Evolutionary conservation across 768 basidiomycete species (phyloP).

Genomic region (Dictyophora rubrovolvata): DNA sequence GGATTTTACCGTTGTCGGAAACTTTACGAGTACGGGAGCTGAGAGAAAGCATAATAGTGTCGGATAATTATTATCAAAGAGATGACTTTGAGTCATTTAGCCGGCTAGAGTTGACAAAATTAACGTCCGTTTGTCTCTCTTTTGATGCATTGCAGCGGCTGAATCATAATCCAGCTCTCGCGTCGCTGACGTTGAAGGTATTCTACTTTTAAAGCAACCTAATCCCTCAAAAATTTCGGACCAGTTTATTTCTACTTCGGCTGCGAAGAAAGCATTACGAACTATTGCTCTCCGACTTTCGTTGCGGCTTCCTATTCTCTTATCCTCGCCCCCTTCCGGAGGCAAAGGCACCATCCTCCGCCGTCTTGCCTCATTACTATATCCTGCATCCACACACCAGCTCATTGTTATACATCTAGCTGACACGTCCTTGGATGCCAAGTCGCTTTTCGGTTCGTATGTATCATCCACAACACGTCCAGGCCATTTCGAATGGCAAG

Average conservation of each 20-base stretch:
- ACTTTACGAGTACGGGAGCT: constrained; percentile 43
- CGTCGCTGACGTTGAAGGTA: constrained; percentile 52
- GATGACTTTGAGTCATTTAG: constrained; percentile 26
- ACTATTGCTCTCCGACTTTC: constrained; percentile 55
- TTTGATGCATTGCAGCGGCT: constrained; percentile 4
- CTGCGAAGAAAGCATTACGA: constrained; percentile 48
- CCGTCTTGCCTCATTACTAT: constrained; percentile 60
- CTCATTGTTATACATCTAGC: constrained; percentile 84
- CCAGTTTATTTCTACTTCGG: constrained; percentile 52
- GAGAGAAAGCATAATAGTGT: constrained; percentile 35
- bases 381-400: constrained; percentile 49
- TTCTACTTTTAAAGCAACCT: constrained; percentile 49
- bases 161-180: constrained; percentile 34
- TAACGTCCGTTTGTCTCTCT: constrained; percentile 37
- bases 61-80: constrained; percentile 37
- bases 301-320: constrained; percentile 62
- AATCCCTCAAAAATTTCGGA: constrained; percentile 19
- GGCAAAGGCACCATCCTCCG: constrained; percentile 78
- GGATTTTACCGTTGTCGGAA: constrained; percentile 73
- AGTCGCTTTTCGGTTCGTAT: constrained; percentile 88
- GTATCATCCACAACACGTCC: constrained; percentile 74
- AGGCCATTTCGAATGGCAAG: constrained; percentile 93
- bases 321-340: constrained; percentile 79
- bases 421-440: constrained; percentile 91
- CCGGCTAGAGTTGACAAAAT: constrained; percentile 33